A percentile compares a stretch with the other conserved stretches of the same genome.
phyloP scores from a whole-genome alignment of 768 basidiomycete genomes.

The Termitomyces sp. region DNA sequence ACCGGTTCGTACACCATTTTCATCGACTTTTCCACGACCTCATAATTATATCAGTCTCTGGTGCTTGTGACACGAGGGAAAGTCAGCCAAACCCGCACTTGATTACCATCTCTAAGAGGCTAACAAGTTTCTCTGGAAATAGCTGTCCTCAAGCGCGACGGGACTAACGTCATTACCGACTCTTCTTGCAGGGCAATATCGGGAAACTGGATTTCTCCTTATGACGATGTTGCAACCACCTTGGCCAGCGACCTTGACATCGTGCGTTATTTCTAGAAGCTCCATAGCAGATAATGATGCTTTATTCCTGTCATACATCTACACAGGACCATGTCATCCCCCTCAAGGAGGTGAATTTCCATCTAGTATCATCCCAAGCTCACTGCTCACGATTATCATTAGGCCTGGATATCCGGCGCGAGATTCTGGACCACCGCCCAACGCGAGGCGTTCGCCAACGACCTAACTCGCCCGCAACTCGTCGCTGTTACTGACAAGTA shows the following conservation, averaged over 20 bases:
- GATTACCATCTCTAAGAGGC: background rate
- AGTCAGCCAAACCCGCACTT: conserved; percentile 26
- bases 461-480: conserved; percentile 49
- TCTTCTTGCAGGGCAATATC: conserved; percentile 38
- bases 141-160: conserved; percentile 43
- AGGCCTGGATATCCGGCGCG: conserved; percentile 56
- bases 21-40: background rate
- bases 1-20: conserved; percentile 28
- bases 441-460: conserved; percentile 50
- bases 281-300: background rate
- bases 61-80: conserved; percentile 47
- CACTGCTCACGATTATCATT: background rate
- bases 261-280: conserved; percentile 21
- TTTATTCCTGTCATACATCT: background rate
- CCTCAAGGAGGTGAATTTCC: conserved; percentile 36
- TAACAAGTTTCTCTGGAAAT: background rate
- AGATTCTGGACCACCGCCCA: conserved; percentile 43
- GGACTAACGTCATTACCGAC: conserved; percentile 35
- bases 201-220: conserved; percentile 47
- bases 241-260: conserved; percentile 46
- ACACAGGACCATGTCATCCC: conserved; percentile 48
- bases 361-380: background rate
- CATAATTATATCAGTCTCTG: conserved; percentile 30
- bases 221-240: conserved; percentile 40
- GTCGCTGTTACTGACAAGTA: conserved; percentile 41